Evolutionary conservation across 1,284 basidiomycete species (phyloP), one percentile per base, ranked within the genome.

Genomic region (Cutaneotrichosporon daszewskae): DNA sequence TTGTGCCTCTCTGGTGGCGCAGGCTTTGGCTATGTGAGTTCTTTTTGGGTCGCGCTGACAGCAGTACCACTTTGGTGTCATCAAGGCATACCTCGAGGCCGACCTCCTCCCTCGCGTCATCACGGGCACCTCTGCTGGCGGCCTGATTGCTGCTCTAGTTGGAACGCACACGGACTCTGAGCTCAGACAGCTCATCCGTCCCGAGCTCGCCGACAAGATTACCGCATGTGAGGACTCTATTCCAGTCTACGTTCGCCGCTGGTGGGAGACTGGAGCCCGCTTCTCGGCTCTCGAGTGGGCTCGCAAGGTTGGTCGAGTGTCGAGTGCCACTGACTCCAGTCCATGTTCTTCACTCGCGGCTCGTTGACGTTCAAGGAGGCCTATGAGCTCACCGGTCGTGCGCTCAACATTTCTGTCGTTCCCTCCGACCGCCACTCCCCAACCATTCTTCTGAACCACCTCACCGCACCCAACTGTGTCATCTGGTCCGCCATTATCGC

Each of bases 341-440:
- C 78, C 3, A 75, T 81, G 34, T 98, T 89, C 73, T 97, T 96
- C 69, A 97, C 91, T 5, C 78, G 83, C 51, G 95, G 95, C 4
- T 91, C 86, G 1, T 80, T 89, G 78, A 98, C 94, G 0, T 99
- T 99, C 74, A 81, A 82, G 43, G 95, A 99, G 65, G 94, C 94
- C 1, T 97, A 94, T 62, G 74, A 89, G 62, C 78, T 85, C 53
- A 99, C 95, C 0, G 94, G 95, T 19, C 79, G 88, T 46, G 88
- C 62, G 48, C 75, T 99, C 26, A 98, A 97, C 66, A 83, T 98
- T 33, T 92, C 88, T 13, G 95, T 98, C 32, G 86, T 96, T 34
- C 92, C 91, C 5, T 84, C 87, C 23, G 90, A 94, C 64, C 79
- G 85, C n/a, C 88, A 96, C 71, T 88, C 86, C 83, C 94, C 94